A percentile compares a stretch with the other conserved stretches of the same genome.
Conservation (phyloP, 202 grass and related monocot species). For the Carex arenaria region DNA sequence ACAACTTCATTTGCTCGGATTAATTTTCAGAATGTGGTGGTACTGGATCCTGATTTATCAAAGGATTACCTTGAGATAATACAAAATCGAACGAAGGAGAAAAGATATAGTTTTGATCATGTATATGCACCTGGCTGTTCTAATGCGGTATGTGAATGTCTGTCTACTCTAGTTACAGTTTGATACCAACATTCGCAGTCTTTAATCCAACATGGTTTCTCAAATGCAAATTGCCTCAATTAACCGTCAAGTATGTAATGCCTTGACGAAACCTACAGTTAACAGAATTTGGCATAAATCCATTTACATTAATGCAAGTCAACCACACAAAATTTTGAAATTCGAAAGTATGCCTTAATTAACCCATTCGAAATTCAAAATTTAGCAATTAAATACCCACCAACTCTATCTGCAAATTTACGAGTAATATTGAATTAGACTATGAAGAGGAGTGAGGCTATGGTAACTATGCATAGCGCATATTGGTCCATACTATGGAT, state of each 20-base stretch:
- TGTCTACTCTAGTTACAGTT: not conserved
- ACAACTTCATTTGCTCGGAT: not conserved
- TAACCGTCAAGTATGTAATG: not conserved
- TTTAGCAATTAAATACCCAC: slow-evolving; percentile 16
- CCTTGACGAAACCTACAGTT: not conserved
- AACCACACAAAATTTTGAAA: not conserved
- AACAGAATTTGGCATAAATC: not conserved
- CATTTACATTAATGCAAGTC: not conserved
- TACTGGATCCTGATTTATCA: slow-evolving; percentile 93
- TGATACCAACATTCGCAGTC: not conserved
- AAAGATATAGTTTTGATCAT: slow-evolving; percentile 91
- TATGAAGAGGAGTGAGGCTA: not conserved
- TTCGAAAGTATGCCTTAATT: not conserved
- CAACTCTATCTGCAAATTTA: slow-evolving; percentile 5
- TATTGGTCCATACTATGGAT: too few species aligned
- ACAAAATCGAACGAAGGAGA: slow-evolving; percentile 95
- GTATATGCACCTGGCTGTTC: slow-evolving; percentile 75
- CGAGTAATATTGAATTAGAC: not conserved
- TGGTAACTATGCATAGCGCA: too few species aligned
- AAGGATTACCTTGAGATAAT: slow-evolving; percentile 95
- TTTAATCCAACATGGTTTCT: not conserved
- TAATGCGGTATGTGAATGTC: slow-evolving; percentile 57
- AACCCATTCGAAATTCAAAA: not conserved
- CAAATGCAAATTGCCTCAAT: not conserved
- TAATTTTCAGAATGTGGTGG: slow-evolving; percentile 64